Evolutionary conservation across 805 yeast genomes (phyloP).

Genomic region (Candida sanyiensis): DNA sequence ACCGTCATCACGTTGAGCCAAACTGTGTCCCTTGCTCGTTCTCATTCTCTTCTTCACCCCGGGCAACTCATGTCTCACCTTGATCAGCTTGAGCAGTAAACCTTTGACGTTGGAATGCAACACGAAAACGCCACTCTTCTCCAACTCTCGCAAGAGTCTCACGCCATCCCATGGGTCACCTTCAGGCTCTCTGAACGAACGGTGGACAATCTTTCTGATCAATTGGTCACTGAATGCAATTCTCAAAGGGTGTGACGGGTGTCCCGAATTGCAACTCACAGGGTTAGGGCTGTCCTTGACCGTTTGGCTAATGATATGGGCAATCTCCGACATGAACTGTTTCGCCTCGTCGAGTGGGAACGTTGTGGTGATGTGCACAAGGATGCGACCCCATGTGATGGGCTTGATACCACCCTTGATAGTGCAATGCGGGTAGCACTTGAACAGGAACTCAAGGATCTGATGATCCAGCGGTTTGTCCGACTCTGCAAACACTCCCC

Average conservation of each 20-base stretch:
- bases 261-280: constrained; percentile 3
- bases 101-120: constrained; percentile 13
- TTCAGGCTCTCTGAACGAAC: constrained; percentile 17
- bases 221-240: constrained; percentile 16
- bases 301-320: constrained; percentile 3
- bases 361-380: constrained; percentile 10
- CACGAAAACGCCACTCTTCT: constrained; percentile 17
- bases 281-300: constrained; percentile 5
- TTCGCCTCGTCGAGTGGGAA: constrained; percentile 14
- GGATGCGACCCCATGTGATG: constrained; percentile 17
- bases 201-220: constrained; percentile 14
- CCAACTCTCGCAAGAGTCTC: constrained; percentile 15
- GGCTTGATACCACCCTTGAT: constrained; percentile 3
- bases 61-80: constrained; percentile 12
- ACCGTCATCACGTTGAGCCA: not conserved
- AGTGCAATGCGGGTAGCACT: constrained; percentile 6
- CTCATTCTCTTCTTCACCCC: constrained; percentile 6
- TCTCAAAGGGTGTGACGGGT: constrained; percentile 16
- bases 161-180: constrained; percentile 24
- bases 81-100: constrained; percentile 14
- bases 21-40: no score
- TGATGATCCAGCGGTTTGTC: constrained; percentile 3
- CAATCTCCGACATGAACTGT: constrained; percentile 11
- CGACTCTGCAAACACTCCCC: constrained; percentile 6
- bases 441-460: constrained; percentile 8